Conservation (phyloP, 1,139 yeast genomes). For the Taiozyma sp. region DNA sequence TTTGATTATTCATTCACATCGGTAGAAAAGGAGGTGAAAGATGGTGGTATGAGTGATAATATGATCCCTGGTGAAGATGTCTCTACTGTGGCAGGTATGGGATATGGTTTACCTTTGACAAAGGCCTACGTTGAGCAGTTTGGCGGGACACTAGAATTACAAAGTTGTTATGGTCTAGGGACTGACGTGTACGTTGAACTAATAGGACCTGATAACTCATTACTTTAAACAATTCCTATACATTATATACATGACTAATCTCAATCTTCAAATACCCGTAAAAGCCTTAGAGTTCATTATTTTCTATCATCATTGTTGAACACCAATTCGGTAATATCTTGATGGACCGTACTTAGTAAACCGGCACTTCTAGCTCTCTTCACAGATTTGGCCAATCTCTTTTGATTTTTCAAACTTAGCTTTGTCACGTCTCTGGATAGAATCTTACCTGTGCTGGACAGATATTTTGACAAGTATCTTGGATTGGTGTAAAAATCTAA, state of each 20-base stretch:
- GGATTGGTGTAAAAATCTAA: conserved; percentile 64
- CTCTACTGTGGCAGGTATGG: conserved; percentile 89
- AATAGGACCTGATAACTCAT: conserved; percentile 33
- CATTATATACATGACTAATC: conserved; percentile 10
- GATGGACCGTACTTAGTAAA: conserved; percentile 57
- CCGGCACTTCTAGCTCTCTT: conserved; percentile 70
- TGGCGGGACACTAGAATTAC: conserved; percentile 74
- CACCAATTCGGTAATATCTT: conserved; percentile 34
- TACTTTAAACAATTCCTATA: conserved; percentile 6
- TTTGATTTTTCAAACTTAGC: conserved; percentile 56
- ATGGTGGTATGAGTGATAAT: conserved; percentile 36
- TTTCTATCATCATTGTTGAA: neutral
- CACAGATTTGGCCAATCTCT: conserved; percentile 58
- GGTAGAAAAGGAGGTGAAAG: conserved; percentile 31
- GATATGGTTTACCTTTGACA: conserved; percentile 89
- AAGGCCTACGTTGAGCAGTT: conserved; percentile 66
- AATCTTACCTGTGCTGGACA: conserved; percentile 63
- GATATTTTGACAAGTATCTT: conserved; percentile 51
- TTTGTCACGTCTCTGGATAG: conserved; percentile 67
- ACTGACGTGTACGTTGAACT: conserved; percentile 63
- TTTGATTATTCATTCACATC: conserved; percentile 88
- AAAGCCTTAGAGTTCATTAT: neutral
- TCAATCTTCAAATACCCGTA: too few species aligned
- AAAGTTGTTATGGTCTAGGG: conserved; percentile 84
- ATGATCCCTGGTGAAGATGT: conserved; percentile 73